Evolutionary conservation across 163 green algal genomes (phyloP), one percentile per base, ranked within the genome.

Genomic region (Scenedesmus sp.): DNA sequence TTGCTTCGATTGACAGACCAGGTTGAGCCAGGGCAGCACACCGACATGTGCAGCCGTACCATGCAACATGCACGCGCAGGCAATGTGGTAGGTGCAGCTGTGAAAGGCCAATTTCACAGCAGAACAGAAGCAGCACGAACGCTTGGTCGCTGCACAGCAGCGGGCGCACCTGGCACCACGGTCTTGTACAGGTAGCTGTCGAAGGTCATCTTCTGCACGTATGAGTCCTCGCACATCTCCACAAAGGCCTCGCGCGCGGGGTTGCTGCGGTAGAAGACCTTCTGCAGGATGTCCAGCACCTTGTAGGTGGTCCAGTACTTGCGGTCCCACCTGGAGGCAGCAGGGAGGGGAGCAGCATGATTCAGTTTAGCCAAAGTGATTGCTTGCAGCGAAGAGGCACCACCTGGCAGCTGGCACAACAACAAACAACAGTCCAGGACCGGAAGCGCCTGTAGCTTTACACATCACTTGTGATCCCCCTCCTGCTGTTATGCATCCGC

Each of bases 141-240:
- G 96, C 84, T 89, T 99, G 12, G 18, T 0, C 24, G 33, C 12
- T 37, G 30, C 65, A 18, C 97, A 80, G 98, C 96, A 81, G 98
- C 81, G 0, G 98, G 97, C 95, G 99, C 99, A 87, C 98, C 98
- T 44, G 98, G 98, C 78, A 99, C 98, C 30, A 99, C 97, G 51
- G 96, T 98, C 99, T 97, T 99, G 97, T 99, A 99, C 33, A 99
- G 94, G 95, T 99, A 99, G 72, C 93, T 97, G 96, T 99, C 98
- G 87, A 99, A 99, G 70, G 98, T 99, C 98, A 99, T 99, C 96
- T 99, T 99, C 96, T 99, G 98, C 51, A 99, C 98, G 92, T 99
- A 99, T 88, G 95, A 94, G 92, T 97, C 96, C 86, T 98, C 94
- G 94, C 98, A 99, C 95, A 99, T 97, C 96, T 99, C 98, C 83